Base-by-base conservation (phyloP, 306 rosid genomes). In the Lagenaria siceraria region DNA sequence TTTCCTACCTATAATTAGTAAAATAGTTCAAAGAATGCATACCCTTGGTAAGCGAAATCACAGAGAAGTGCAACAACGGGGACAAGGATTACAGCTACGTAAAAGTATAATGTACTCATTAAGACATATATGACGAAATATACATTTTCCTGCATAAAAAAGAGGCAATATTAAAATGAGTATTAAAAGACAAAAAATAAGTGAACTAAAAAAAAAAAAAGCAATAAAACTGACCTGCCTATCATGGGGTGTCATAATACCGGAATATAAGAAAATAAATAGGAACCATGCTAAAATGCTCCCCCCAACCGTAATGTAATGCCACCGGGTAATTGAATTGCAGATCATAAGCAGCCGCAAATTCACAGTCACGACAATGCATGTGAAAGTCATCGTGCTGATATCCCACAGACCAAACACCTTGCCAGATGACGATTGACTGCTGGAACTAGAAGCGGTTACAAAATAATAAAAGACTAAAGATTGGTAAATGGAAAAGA, bases 331-430 rank as follows among this genome's bases (percentile, higher is more conserved):
- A 85, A 92, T 89, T 4, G 96, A 92, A 85, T 95, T 95, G 70
- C 98, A 90, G 51, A 84, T 85, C 96, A 92, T 22, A 82, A 95
- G 89, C 63, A 95, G 89, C 77, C 98, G 92, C 82, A 90, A 83
- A 84, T 83, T 95, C 85, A 92, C 97, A 1, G 99, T 95, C 79
- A 95, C 75, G 54, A 95, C 93, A 64, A 92, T 89, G 86, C 99
- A 89, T 7, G 99, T 89, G 87, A 88, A 95, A 77, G 97, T 89
- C 97, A 95, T 86, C 78, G 99, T 95, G 87, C 99, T 87, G 82
- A 92, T 90, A 87, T 95, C 99, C 97, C 95, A 90, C 70, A 90
- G 88, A 77, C 97, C 97, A 81, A 92, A 90, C 79, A 83, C 81
- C 85, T 86, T 89, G 74, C 99, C 99, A 6, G 84, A 78, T 56